phyloP scores from a whole-genome alignment of 116 monocot species.

The Trichopus zeylanicus region DNA sequence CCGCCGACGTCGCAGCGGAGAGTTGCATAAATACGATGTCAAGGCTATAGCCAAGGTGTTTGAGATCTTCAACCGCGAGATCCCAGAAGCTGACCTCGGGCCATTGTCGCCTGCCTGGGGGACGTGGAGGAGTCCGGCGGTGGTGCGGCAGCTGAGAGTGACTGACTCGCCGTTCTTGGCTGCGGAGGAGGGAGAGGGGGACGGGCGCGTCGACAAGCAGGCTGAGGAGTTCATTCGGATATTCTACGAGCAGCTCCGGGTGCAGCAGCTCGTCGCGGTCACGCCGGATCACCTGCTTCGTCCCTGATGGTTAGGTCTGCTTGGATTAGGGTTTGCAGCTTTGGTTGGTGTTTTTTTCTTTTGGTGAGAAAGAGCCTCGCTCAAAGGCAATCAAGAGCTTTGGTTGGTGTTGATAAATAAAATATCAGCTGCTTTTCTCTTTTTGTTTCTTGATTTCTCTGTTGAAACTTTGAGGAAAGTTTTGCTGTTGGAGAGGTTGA shows the following conservation, averaged over 20 bases:
- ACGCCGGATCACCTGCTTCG: too few species aligned
- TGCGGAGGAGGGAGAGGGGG: slow-evolving; percentile 19
- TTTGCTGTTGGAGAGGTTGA: too few species aligned
- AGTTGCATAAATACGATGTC: slow-evolving; percentile 10
- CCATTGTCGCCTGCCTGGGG: slow-evolving; percentile 14
- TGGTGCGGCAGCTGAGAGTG: slow-evolving; percentile 48
- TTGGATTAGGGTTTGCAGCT: too few species aligned
- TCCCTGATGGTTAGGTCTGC: too few species aligned
- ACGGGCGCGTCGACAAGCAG: slow-evolving; percentile 30
- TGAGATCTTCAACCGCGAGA: slow-evolving; percentile 28
- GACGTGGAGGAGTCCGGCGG: too few species aligned
- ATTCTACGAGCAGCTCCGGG: slow-evolving; percentile 68
- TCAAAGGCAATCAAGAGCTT: too few species aligned
- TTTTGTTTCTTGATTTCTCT: too few species aligned
- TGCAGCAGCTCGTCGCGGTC: slow-evolving; percentile 18
- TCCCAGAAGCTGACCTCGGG: background rate
- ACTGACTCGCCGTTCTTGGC: slow-evolving; percentile 68
- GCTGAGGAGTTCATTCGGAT: slow-evolving; percentile 64
- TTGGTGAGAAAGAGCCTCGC: too few species aligned
- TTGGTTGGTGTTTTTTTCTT: too few species aligned
- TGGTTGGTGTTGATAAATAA: too few species aligned
- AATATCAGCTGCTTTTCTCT: too few species aligned
- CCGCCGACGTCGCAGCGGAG: background rate
- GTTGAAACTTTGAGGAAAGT: too few species aligned
- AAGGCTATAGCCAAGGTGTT: slow-evolving; percentile 25